Percentiles rank a stretch among this genome's conserved stretches.
phyloP scores from a whole-genome alignment of 2,329 filamentous ascomycete species.

The Pseudogymnoascus sp. region DNA sequence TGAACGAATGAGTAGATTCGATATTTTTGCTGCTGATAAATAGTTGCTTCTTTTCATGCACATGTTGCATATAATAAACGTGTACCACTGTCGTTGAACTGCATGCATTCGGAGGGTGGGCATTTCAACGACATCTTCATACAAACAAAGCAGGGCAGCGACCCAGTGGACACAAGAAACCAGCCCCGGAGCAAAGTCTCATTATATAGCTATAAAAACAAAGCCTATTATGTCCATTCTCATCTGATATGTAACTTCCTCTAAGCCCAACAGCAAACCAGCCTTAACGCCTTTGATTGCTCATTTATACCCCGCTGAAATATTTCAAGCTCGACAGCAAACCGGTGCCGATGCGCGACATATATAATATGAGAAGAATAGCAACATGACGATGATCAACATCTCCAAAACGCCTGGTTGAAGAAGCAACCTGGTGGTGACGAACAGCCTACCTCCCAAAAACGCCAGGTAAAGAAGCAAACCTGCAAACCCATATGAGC shows the following conservation, averaged over 20 bases:
- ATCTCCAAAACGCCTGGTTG: no score
- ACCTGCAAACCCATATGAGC: neutral
- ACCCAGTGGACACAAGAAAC: no score
- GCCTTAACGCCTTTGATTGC: neutral
- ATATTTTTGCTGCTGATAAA: no score
- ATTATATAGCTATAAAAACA: neutral
- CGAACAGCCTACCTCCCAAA: neutral
- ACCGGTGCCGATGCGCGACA: neutral
- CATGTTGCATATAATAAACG: no score
- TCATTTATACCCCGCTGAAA: neutral
- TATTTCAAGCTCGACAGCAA: neutral
- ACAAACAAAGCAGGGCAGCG: no score
- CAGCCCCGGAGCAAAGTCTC: neutral
- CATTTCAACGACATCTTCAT: no score
- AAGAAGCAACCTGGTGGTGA: neutral
- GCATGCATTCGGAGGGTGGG: no score
- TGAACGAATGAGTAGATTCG: neutral
- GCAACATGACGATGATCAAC: neutral
- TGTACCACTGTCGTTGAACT: no score
- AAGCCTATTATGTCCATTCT: neutral
- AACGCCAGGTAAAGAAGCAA: neutral
- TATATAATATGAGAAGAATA: neutral
- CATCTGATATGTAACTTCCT: conserved; percentile 33
- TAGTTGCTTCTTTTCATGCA: no score
- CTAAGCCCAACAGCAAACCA: conserved; percentile 44